Conservation (phyloP, 805 yeast genomes). For the Wickerhamiella dianesei region DNA sequence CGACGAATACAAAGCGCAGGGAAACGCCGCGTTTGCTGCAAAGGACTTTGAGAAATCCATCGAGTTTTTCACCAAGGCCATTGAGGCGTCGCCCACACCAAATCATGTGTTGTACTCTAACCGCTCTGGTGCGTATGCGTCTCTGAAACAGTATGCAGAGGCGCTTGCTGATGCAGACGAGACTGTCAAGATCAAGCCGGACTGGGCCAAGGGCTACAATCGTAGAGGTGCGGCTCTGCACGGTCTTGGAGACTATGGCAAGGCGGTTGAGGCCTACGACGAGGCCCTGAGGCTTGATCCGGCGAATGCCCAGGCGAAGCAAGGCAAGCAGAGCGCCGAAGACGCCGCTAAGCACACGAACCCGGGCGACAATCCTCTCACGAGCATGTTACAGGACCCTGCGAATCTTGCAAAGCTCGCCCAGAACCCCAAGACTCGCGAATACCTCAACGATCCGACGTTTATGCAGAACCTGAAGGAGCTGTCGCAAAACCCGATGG, state of each 20-base stretch:
- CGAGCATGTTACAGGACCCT: slow-evolving; percentile 69
- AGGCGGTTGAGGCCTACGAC: slow-evolving; percentile 55
- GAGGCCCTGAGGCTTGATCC: slow-evolving; percentile 76
- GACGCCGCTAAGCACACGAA: slow-evolving; percentile 40
- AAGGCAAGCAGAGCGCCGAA: slow-evolving; percentile 61
- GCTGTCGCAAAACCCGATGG: slow-evolving; percentile 54
- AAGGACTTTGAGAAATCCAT: slow-evolving; percentile 74
- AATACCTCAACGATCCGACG: slow-evolving; percentile 73
- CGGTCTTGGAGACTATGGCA: slow-evolving; percentile 72
- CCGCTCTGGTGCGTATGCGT: slow-evolving; percentile 84
- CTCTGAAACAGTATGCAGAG: slow-evolving; percentile 53
- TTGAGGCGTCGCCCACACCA: slow-evolving; percentile 65
- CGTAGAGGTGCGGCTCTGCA: slow-evolving; percentile 86
- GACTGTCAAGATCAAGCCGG: slow-evolving; percentile 64
- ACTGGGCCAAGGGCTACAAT: slow-evolving; percentile 93
- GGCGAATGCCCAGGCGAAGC: slow-evolving; percentile 69
- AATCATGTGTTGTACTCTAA: slow-evolving; percentile 89
- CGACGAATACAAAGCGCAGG: slow-evolving; percentile 54
- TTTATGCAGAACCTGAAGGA: slow-evolving; percentile 52
- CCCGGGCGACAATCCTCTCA: slow-evolving; percentile 61
- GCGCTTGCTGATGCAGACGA: slow-evolving; percentile 80
- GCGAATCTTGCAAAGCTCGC: slow-evolving; percentile 59
- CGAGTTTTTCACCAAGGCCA: slow-evolving; percentile 72
- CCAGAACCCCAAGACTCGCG: slow-evolving; percentile 76
- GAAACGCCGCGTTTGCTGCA: slow-evolving; percentile 82